Evolutionary conservation across 257 asterid genomes (phyloP), one percentile per base, ranked within the genome.

Genomic region (Lycium ferocissimum): DNA sequence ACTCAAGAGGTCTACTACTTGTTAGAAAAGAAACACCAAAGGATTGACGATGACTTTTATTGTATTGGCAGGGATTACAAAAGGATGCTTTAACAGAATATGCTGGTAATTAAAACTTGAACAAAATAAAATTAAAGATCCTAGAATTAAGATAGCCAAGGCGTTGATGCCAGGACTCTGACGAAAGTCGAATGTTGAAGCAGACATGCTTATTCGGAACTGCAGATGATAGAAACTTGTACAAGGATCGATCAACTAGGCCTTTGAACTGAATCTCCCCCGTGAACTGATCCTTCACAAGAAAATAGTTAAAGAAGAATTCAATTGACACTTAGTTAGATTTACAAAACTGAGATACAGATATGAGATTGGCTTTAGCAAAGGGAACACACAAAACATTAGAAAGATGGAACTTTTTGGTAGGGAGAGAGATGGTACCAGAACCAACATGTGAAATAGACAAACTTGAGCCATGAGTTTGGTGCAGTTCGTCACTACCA

Each of bases 251-350:
- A 56, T 56, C 61, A 7, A 49, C 11, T 49, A 9, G 54, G 54
- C 11, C 1, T 49, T 49, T 6, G 54, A 49, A 49, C 54, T 49
- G 12, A 49, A 8, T 49, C 12, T 49, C 11, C 54, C 86, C 59
- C 59, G 78, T 81, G 20, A 2, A 18, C 2, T 38, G 72, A 37
- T 85, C 89, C 86, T 87, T 87, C 71, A 87, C 87, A 13, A 5
- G 18, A 81, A 84, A 87, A 17, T 54, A 13, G 17, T 54, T 18
- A 54, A 3, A 54, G 9, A 54, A 54, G 43, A 9, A 59, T 47
- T 71, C 83, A 53, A 84, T 12, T 18, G 47, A 80, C 26, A 73
- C 57, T 22, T 49, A 8, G 38, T 84, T 84, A 71, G 82, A 5
- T 1, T 40, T 14, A 35, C 85, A 26, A 26, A 26, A 26, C 33